Conservation (phyloP, 2,329 filamentous ascomycete species). For the Pseudogymnoascus sp. region DNA sequence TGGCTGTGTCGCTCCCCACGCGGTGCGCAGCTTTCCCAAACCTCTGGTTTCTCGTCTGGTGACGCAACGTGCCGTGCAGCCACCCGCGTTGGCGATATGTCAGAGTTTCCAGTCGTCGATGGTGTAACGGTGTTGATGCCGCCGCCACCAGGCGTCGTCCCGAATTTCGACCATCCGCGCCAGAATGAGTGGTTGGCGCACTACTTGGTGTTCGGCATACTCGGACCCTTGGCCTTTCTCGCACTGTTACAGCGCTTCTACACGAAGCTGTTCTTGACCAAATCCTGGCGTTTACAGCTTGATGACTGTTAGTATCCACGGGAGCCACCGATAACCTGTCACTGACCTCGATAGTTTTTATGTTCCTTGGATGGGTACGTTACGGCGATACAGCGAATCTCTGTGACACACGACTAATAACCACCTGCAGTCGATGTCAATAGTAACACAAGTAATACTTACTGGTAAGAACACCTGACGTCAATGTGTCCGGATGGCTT, state of each 20-base stretch:
- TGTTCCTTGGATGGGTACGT: slow-evolving; percentile 10
- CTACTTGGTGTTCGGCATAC: slow-evolving; percentile 12
- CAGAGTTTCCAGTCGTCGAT: slow-evolving; percentile 9
- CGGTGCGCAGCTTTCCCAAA: not conserved
- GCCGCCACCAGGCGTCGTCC: slow-evolving; percentile 12
- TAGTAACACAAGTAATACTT: slow-evolving; percentile 9
- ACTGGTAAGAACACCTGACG: not conserved
- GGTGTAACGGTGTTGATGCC: slow-evolving; percentile 6
- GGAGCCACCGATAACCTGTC: not conserved
- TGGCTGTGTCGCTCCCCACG: not conserved
- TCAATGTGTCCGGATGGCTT: not conserved
- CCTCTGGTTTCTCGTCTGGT: not conserved
- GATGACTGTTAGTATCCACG: slow-evolving; percentile 14
- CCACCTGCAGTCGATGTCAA: not conserved
- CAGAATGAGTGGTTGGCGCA: slow-evolving; percentile 9
- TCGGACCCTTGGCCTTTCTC: slow-evolving; percentile 12
- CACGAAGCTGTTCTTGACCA: slow-evolving; percentile 12
- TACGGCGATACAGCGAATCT: not conserved
- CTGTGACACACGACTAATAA: not conserved
- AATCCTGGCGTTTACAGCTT: slow-evolving; percentile 6
- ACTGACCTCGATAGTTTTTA: slow-evolving; percentile 1
- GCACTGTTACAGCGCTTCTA: slow-evolving; percentile 15
- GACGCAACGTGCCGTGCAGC: not conserved
- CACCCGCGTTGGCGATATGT: not conserved
- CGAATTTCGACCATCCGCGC: slow-evolving; percentile 13